Percentiles rank a stretch among this genome's conserved stretches.
These are phyloP conservation scores for Colletotrichum navitas DNA, from an alignment of 2,329 filamentous ascomycete species.

Conservation along the genomic window DNA sequence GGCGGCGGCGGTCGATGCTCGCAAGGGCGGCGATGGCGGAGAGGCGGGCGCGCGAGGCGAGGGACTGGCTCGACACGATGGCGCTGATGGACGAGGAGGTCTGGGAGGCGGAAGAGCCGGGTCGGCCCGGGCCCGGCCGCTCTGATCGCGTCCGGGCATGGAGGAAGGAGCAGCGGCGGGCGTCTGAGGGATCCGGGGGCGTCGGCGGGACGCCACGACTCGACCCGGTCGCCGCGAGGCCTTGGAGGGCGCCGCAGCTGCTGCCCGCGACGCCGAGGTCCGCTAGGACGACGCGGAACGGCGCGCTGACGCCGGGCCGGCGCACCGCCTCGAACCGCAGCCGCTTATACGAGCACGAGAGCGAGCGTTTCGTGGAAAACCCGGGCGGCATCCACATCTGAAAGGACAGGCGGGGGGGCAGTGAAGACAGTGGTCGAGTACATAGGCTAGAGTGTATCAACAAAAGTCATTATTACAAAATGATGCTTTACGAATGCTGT, in stretches of 20 bases:
- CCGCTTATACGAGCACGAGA: neutral
- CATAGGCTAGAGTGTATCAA: neutral
- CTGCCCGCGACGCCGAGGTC: neutral
- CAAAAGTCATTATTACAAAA: neutral
- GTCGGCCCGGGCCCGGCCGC: neutral
- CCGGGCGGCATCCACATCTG: neutral
- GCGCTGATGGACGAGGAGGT: neutral
- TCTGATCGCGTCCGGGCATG: constrained; percentile 2
- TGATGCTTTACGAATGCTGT: neutral
- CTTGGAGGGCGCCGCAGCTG: too few species aligned
- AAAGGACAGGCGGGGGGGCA: neutral
- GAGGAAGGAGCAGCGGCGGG: constrained; percentile 1
- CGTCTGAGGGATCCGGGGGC: neutral
- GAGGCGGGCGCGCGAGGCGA: constrained; percentile 3
- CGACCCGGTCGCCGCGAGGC: neutral
- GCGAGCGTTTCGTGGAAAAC: neutral
- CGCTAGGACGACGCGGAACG: neutral
- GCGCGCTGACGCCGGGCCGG: neutral
- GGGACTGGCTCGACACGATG: neutral
- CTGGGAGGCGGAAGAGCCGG: neutral
- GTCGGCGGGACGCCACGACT: neutral
- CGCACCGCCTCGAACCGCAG: constrained; percentile 14
- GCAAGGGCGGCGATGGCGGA: constrained; percentile 1
- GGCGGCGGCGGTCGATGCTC: neutral
- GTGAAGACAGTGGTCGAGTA: too few species aligned